Conservation (phyloP, 495 filamentous ascomycete species). For the Oleoguttula mirabilis region DNA sequence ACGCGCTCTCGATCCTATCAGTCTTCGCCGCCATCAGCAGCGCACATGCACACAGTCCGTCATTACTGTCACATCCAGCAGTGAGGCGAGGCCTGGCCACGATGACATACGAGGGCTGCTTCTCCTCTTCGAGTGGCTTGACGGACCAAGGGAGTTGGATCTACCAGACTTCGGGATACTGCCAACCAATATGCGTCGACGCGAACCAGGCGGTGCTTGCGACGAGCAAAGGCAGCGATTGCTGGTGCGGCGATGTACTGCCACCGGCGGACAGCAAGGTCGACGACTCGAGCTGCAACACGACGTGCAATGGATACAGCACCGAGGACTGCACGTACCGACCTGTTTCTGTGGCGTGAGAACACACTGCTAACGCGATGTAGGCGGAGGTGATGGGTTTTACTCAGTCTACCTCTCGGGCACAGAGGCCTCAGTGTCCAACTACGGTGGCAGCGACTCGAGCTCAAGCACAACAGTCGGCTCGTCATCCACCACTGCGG, state of each 20-base stretch:
- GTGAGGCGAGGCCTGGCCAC: background rate
- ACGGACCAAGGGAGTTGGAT: conserved; percentile 26
- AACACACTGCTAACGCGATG: conserved; percentile 24
- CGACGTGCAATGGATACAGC: conserved; percentile 43
- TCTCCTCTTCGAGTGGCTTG: conserved; percentile 26
- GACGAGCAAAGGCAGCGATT: conserved; percentile 34
- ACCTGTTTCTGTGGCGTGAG: no score
- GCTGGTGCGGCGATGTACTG: conserved; percentile 50
- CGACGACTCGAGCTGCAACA: conserved; percentile 41
- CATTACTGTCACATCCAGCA: background rate
- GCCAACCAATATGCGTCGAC: conserved; percentile 29
- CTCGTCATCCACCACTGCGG: conserved; percentile 14
- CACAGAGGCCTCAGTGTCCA: conserved; percentile 18
- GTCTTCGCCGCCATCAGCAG: conserved; percentile 1
- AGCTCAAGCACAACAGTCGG: background rate
- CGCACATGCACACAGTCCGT: conserved; percentile 3
- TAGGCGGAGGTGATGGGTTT: conserved; percentile 41
- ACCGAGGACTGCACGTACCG: conserved; percentile 45
- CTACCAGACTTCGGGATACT: conserved; percentile 33
- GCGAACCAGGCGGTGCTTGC: conserved; percentile 30
- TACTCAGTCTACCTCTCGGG: conserved; percentile 44
- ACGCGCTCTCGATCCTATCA: conserved; percentile 1
- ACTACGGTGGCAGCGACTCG: conserved; percentile 4
- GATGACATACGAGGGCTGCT: conserved; percentile 34
- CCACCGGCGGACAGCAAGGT: conserved; percentile 39